Evolutionary conservation across 345 rosid species (phyloP).

Genomic region (Dipteronia sinensis): DNA sequence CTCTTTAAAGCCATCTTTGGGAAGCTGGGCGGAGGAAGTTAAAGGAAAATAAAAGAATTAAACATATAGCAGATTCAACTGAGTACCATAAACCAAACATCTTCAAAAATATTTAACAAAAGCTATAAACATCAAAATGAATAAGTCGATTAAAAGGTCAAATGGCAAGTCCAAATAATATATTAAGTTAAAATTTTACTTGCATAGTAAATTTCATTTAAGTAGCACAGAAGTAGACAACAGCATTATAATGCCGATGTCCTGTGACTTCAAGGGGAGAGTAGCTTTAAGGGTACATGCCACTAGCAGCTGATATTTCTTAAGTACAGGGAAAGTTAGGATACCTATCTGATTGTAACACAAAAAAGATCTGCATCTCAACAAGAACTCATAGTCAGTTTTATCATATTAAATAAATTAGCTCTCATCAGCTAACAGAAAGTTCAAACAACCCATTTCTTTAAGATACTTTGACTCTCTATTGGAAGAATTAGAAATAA

Average conservation of each 20-base stretch:
- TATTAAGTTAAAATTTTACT: background rate
- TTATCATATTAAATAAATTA: background rate
- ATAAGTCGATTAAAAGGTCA: background rate
- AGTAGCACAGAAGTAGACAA: background rate
- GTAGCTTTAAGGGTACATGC: background rate
- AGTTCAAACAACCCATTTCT: background rate
- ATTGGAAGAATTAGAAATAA: too few species aligned
- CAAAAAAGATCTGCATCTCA: background rate
- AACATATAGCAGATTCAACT: background rate
- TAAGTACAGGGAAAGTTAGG: background rate
- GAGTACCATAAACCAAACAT: background rate
- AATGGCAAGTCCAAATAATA: background rate
- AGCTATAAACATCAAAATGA: too few species aligned
- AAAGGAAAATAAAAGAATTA: background rate
- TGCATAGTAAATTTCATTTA: background rate
- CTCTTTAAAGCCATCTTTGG: background rate
- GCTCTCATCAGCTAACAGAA: background rate
- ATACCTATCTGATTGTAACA: background rate
- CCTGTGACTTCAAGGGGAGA: background rate
- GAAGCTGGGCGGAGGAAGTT: background rate
- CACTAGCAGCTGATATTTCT: background rate
- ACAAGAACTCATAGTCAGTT: background rate
- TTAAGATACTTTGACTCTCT: too few species aligned
- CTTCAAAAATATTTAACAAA: background rate
- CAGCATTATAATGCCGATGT: background rate